Percentiles rank a stretch among this genome's conserved stretches.
Conservation (phyloP, 2,329 filamentous ascomycete species). For the Calonectria crousiana region DNA sequence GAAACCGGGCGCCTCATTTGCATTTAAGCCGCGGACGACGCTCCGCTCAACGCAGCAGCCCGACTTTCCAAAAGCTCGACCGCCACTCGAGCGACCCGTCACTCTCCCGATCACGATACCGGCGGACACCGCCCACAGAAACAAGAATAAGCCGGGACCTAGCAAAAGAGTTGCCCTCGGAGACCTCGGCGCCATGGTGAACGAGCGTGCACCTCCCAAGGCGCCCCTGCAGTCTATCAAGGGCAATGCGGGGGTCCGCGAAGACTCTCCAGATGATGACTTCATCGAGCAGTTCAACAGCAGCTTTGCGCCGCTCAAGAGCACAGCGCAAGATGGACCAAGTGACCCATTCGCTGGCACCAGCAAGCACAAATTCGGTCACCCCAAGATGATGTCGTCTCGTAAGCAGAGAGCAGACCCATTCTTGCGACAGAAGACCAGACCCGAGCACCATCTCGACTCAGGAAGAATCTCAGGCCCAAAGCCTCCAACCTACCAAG, state of each 20-base stretch:
- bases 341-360: constrained; percentile 30
- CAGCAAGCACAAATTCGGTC: constrained; percentile 49
- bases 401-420: constrained; percentile 68
- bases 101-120: not conserved
- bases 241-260: constrained; percentile 47
- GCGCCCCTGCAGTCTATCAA: constrained; percentile 55
- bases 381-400: constrained; percentile 60
- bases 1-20: constrained; percentile 35
- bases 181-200: constrained; percentile 56
- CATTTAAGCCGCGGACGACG: constrained; percentile 37
- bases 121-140: not conserved
- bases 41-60: constrained; percentile 33
- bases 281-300: constrained; percentile 49
- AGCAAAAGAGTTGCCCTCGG: constrained; percentile 29
- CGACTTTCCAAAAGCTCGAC: constrained; percentile 32
- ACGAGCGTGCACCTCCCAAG: constrained; percentile 61
- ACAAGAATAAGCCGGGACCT: constrained; percentile 20
- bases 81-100: constrained; percentile 16
- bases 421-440: constrained; percentile 66
- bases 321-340: constrained; percentile 32
- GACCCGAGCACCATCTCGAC: constrained; percentile 69
- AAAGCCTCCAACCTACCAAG: constrained; percentile 58
- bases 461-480: constrained; percentile 61
- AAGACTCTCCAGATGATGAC: constrained; percentile 49
- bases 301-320: constrained; percentile 45